A percentile compares a stretch with the other conserved stretches of the same genome.
phyloP scores from a whole-genome alignment of 192 early-diverging fungal genomes.

The Jimgerdemannia lactiflua region DNA sequence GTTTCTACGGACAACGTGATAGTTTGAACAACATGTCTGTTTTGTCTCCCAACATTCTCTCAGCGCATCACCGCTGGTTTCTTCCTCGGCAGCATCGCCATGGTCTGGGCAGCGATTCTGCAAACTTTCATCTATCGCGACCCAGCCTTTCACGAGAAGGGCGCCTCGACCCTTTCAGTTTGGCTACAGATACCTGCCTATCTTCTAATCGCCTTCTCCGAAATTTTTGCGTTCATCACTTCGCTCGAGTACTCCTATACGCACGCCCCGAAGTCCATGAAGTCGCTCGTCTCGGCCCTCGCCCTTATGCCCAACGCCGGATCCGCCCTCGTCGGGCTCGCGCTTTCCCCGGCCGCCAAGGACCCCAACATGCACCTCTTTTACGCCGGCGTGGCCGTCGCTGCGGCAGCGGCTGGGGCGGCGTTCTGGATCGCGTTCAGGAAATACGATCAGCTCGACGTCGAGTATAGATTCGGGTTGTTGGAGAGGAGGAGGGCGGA shows the following conservation, averaged over 20 bases:
- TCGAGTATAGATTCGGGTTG: conserved; percentile 16
- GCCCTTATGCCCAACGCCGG: conserved; percentile 55
- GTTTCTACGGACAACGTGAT: too few relatives aligned
- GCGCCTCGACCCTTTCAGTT: conserved; percentile 38
- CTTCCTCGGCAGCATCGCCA: conserved; percentile 46
- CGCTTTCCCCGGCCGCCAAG: conserved; percentile 46
- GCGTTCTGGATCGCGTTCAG: conserved; percentile 52
- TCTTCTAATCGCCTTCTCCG: conserved; percentile 50
- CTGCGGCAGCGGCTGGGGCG: conserved; percentile 28
- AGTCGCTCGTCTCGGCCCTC: conserved; percentile 59
- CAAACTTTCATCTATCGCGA: conserved; percentile 58
- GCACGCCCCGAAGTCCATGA: conserved; percentile 58
- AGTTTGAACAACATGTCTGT: too few relatives aligned
- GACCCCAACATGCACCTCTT: conserved; percentile 56
- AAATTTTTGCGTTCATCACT: conserved; percentile 62
- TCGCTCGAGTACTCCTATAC: conserved; percentile 68
- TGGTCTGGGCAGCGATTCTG: conserved; percentile 58
- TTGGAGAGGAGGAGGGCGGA: neutral
- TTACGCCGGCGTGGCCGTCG: conserved; percentile 47
- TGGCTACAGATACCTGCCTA: conserved; percentile 56
- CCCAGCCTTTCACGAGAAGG: conserved; percentile 37
- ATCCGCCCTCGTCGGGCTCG: conserved; percentile 54
- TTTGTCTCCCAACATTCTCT: too few relatives aligned
- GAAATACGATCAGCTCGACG: conserved; percentile 49
- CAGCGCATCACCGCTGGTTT: conserved; percentile 16